Percentiles rank a stretch among this genome's conserved stretches.
phyloP scores from a whole-genome alignment of 768 basidiomycete genomes.

The Suillus discolor region DNA sequence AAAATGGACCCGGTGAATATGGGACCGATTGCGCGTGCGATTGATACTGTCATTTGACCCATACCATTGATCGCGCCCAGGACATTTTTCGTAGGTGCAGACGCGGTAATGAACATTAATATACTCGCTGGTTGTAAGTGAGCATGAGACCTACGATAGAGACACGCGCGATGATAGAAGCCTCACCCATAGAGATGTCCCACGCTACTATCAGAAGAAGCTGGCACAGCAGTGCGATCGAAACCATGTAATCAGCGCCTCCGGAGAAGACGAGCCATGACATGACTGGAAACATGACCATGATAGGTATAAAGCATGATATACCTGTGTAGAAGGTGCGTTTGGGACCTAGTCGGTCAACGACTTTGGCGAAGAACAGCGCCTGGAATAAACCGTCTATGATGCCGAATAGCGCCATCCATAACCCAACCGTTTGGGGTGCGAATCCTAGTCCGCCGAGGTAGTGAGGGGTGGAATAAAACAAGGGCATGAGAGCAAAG shows the following conservation, averaged over 20 bases:
- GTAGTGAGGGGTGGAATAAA: constrained; percentile 28
- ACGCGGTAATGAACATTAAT: constrained; percentile 34
- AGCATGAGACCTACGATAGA: background rate
- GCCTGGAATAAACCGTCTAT: constrained; percentile 27
- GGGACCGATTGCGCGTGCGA: constrained; percentile 54
- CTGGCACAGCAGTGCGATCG: constrained; percentile 49
- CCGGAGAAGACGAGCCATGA: constrained; percentile 15
- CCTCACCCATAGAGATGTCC: constrained; percentile 60
- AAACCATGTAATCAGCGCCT: constrained; percentile 41
- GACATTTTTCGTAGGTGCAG: constrained; percentile 32
- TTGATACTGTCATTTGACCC: constrained; percentile 53
- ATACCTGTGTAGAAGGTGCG: constrained; percentile 22
- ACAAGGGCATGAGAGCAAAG: constrained; percentile 31
- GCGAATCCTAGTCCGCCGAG: constrained; percentile 30
- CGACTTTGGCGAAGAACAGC: constrained; percentile 25
- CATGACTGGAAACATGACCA: constrained; percentile 27
- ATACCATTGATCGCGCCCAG: constrained; percentile 58
- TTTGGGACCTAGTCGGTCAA: constrained; percentile 26
- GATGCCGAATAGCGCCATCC: constrained; percentile 26
- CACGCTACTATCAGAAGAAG: constrained; percentile 47
- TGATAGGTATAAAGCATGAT: constrained; percentile 21
- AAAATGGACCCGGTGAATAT: constrained; percentile 58
- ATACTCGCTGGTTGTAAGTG: constrained; percentile 23
- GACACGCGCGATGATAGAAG: background rate
- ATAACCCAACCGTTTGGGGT: constrained; percentile 27